Evolutionary conservation across 768 basidiomycete species (phyloP).

Genomic region (Gelatoporia subvermispora): DNA sequence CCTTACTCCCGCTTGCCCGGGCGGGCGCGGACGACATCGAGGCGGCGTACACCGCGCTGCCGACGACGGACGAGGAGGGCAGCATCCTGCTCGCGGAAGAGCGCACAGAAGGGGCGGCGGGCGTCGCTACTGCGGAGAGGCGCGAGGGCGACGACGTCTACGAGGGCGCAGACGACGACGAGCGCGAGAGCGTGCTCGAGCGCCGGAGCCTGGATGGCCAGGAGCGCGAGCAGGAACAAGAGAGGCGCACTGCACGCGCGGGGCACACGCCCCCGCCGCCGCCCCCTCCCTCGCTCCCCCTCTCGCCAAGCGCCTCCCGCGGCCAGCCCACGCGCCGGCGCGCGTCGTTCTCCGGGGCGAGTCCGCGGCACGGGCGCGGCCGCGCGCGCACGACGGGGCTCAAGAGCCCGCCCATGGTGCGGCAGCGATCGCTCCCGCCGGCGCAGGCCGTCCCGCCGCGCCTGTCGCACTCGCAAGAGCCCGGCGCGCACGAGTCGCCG

Average conservation of each 20-base stretch:
- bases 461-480: not conserved
- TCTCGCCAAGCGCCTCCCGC: not conserved
- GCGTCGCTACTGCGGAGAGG: conserved; percentile 5
- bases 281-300: not conserved
- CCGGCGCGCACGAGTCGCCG: not conserved
- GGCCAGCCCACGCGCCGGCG: not conserved
- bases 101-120: conserved; percentile 3
- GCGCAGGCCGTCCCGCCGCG: not conserved
- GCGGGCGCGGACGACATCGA: conserved; percentile 11
- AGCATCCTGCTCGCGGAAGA: not conserved
- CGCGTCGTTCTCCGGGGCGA: not conserved
- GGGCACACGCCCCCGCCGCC: not conserved
- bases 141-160: not conserved
- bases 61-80: conserved; percentile 1
- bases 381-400: not conserved
- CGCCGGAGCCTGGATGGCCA: not conserved
- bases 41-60: conserved; percentile 11
- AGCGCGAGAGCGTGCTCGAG: not conserved
- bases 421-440: conserved; percentile 1
- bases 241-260: not conserved
- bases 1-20: conserved; percentile 4
- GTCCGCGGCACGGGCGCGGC: not conserved
- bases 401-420: not conserved
- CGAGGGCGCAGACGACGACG: conserved; percentile 8
- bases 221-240: not conserved